Base-by-base conservation (phyloP, 306 rosid species). In the Gastrolobium villosum region DNA sequence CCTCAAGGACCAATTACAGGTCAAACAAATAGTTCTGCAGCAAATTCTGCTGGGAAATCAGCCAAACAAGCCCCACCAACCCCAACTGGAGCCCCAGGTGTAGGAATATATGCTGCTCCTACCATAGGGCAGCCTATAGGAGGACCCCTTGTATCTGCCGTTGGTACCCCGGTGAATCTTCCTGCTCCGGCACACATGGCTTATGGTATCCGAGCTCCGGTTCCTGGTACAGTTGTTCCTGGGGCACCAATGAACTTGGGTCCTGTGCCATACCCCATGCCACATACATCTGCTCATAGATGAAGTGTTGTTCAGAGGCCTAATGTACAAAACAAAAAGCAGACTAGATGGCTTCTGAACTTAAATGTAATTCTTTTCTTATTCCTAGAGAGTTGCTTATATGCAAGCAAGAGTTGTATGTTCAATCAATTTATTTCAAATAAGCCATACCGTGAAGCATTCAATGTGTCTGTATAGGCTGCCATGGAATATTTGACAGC, bases 51-150 rank as follows among this genome's bases (percentile, higher is more conserved):
- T 1, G 91, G 91, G 15, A 88, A 89, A 81, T 54, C 88, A 31
- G 55, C 77, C 65, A 83, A 78, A 70, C 90, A 87, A 76, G 78
- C 86, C n/a, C 72, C 96, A 53, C 86, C 84, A 76, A 82, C 86
- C 31, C 72, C 87, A 62, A 75, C 71, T 7, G 89, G 82, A 4
- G 70, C 89, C 14, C 82, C 90, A 2, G 82, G 86, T 28, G 81
- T 83, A 2, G 94, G 87, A 64, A 81, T 91, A 26, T 91, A 85
- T 48, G 93, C 84, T 59, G 81, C 90, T 82, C 94, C 88, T 2
- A 84, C 87, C 34, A 87, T 89, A 3, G 93, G 98, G 41, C 96
- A 90, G 35, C 96, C 97, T 11, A 80, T 91, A 53, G 98, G 92
- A 50, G 90, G 96, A 81, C 85, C 92, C n/a, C 83, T 87, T 28